phyloP scores from a whole-genome alignment of 345 rosid genomes.

The Turritis glabra region DNA sequence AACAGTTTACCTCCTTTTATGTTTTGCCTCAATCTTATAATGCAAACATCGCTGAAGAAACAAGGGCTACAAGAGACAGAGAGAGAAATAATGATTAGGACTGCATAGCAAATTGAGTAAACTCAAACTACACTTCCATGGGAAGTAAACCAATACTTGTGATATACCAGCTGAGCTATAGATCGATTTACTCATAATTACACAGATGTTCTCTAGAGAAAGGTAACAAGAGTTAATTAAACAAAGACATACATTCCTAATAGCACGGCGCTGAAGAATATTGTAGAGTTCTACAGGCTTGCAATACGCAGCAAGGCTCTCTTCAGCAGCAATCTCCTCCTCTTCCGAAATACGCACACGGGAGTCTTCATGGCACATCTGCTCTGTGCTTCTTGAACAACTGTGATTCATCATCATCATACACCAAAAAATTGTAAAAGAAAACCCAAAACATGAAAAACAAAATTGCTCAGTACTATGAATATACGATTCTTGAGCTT shows the following conservation, averaged over 20 bases:
- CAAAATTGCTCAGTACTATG: neutral
- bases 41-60: slow-evolving; percentile 86
- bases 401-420: slow-evolving; percentile 39
- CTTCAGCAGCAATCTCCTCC: slow-evolving; percentile 91
- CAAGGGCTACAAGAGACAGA: slow-evolving; percentile 51
- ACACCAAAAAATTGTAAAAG: neutral
- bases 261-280: slow-evolving; percentile 84
- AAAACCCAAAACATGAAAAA: neutral
- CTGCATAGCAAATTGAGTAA: neutral
- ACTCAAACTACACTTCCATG: neutral
- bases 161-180: neutral
- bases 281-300: slow-evolving; percentile 98
- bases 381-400: slow-evolving; percentile 78
- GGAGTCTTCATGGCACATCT: slow-evolving; percentile 92
- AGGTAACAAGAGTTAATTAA: neutral
- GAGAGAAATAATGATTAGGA: slow-evolving; percentile 5
- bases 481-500: slow-evolving; percentile 4
- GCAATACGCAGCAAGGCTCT: slow-evolving; percentile 80
- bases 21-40: slow-evolving; percentile 85
- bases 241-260: slow-evolving; percentile 57
- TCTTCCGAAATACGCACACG: slow-evolving; percentile 75
- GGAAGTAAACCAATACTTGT: slow-evolving; percentile 2
- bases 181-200: neutral
- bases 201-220: neutral
- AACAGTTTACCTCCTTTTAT: slow-evolving; percentile 61